Base-by-base conservation (phyloP, 2,329 filamentous ascomycete genomes). In the Dryadomyces sulphureus region DNA sequence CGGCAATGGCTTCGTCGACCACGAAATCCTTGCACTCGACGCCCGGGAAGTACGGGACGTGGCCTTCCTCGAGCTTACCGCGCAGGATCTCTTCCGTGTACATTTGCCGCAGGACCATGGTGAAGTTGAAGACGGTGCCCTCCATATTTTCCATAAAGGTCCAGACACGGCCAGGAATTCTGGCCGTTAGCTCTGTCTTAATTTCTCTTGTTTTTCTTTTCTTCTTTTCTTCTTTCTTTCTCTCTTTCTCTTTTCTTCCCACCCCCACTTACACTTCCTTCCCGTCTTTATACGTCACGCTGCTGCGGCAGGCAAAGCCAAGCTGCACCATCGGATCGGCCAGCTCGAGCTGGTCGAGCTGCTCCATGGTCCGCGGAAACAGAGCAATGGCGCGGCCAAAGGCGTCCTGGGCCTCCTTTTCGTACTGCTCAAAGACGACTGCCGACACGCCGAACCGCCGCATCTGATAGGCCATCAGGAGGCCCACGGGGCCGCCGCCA, bases 1-100 rank as follows among this genome's bases (percentile, higher is more conserved):
- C 89, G 69, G 95, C 89, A 0, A 89, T 87, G 66, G 81, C 79
- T 16, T 19, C 32, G 44, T 67, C 57, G 7, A 70, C 43, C 1
- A 58, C 51, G 24, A 69, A 56, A n/a, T 53, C 60, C 4, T 58
- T 53, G 39, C 69, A 59, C 48, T 63, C 59, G 8, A 60, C 56
- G 3, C 60, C 60, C 17, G 59, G 55, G 36, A 62, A 57, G 5
- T 66, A 56, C 1, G 56, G 49, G 1, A 62, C 59, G 19, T 64
- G 63, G 25, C 65, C 52, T 41, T 51, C 59, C 42, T 49, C 57
- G 55, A 65, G 42, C 48, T 62, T 58, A n/a, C 58, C 56, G 38
- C 71, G 62, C 44, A 75, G 68, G 38, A 75, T 67, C 12, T 68
- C 66, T 52, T 76, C 72, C 7, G 70, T 67, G 53, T 72, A 74